These are phyloP conservation scores for Calocybe gambosa DNA, from an alignment of 1,284 basidiomycete genomes.

Conservation along the genomic window DNA sequence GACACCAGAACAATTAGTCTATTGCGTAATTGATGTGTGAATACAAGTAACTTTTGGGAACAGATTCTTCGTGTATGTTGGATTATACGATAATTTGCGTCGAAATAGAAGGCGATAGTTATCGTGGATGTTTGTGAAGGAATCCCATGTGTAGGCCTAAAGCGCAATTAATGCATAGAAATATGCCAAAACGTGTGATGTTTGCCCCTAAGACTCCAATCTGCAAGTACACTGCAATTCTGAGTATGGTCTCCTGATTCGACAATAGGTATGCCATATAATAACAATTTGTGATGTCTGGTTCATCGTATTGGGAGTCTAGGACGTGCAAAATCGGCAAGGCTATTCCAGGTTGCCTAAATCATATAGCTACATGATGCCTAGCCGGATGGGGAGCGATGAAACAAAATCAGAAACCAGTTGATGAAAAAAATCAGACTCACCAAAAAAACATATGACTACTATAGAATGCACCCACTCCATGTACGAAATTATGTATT, in stretches of 20 bases:
- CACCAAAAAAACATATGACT: too few relatives aligned
- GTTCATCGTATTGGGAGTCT: too few relatives aligned
- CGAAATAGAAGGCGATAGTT: constrained; percentile 21
- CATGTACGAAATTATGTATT: too few relatives aligned
- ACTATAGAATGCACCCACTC: too few relatives aligned
- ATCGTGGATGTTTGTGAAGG: constrained; percentile 16
- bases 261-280: constrained; percentile 17
- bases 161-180: not conserved
- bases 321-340: too few relatives aligned
- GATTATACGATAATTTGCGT: constrained; percentile 14
- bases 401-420: too few relatives aligned
- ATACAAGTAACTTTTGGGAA: not conserved
- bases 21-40: constrained; percentile 1
- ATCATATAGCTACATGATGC: too few relatives aligned
- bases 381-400: too few relatives aligned
- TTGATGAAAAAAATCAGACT: too few relatives aligned
- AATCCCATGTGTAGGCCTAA: constrained; percentile 26
- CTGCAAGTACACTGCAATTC: constrained; percentile 14
- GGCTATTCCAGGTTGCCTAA: too few relatives aligned
- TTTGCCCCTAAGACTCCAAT: constrained; percentile 9
- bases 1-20: constrained; percentile 11
- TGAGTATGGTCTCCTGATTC: constrained; percentile 12
- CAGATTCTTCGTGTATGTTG: constrained; percentile 8
- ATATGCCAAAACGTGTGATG: not conserved
- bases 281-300: not conserved